Evolutionary conservation across 2,329 filamentous ascomycete species (phyloP).

Genomic region (Fusarium sp.): DNA sequence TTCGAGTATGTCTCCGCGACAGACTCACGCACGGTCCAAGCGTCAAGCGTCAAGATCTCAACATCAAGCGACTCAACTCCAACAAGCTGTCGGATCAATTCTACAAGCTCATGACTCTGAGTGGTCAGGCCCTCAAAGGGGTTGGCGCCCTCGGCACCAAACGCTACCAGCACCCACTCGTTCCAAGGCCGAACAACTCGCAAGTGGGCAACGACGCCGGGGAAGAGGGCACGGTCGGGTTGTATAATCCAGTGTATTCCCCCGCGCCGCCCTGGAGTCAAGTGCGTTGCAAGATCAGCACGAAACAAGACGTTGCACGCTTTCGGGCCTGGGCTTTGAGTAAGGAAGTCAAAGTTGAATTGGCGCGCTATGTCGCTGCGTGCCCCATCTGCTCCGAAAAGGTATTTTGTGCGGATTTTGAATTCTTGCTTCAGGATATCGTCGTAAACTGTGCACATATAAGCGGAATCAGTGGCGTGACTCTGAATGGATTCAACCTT

Average conservation of each 20-base stretch:
- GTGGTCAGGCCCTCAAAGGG: background rate
- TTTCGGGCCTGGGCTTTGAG: background rate
- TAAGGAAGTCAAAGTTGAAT: background rate
- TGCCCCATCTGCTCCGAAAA: background rate
- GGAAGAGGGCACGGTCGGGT: background rate
- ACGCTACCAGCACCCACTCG: background rate
- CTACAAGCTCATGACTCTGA: background rate
- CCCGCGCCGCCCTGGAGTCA: accelerated
- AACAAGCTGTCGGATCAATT: background rate
- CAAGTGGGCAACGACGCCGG: accelerated
- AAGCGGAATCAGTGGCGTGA: accelerated
- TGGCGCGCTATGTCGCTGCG: background rate
- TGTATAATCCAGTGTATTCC: background rate
- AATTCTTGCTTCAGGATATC: background rate
- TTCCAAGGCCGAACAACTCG: background rate
- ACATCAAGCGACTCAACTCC: background rate
- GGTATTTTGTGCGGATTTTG: background rate
- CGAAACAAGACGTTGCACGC: background rate
- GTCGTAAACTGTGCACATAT: background rate
- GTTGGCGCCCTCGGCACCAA: accelerated
- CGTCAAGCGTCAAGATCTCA: background rate
- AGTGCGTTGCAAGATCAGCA: background rate
- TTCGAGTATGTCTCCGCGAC: background rate
- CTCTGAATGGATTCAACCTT: accelerated
- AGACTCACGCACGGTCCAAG: background rate